phyloP scores from a whole-genome alignment of 345 rosid species.

The Carallia brachiata region DNA sequence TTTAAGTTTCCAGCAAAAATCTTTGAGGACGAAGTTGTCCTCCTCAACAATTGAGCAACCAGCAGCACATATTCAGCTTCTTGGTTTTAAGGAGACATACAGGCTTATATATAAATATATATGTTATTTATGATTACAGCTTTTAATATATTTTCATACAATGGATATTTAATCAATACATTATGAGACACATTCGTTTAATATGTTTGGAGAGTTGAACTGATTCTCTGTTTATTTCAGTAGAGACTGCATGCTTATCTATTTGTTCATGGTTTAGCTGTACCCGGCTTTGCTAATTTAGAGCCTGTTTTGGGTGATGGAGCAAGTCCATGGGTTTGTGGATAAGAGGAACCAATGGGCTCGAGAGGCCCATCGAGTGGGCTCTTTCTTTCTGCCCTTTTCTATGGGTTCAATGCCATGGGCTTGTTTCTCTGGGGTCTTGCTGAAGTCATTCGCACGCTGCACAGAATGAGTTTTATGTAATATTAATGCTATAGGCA shows the following conservation, averaged over 20 bases:
- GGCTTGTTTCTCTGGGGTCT: not conserved
- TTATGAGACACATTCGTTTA: slow-evolving; percentile 23
- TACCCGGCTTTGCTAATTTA: not conserved
- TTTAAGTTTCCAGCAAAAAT: slow-evolving; percentile 18
- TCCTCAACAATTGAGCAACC: not conserved
- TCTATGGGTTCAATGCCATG: too few relatives aligned
- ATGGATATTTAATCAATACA: slow-evolving; percentile 26
- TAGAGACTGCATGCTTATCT: not conserved
- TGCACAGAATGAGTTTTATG: not conserved
- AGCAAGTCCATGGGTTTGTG: not conserved
- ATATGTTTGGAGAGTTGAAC: slow-evolving; percentile 25
- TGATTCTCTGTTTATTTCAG: slow-evolving; percentile 23
- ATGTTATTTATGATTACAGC: slow-evolving; percentile 11
- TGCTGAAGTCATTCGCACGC: not conserved
- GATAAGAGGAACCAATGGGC: too few relatives aligned
- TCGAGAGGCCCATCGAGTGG: too few relatives aligned
- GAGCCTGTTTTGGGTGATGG: not conserved
- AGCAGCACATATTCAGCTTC: slow-evolving; percentile 10
- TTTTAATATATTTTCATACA: slow-evolving; percentile 7
- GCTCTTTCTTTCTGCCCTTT: too few relatives aligned
- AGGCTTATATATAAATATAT: slow-evolving; percentile 16
- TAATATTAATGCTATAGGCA: too few relatives aligned
- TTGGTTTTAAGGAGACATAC: slow-evolving; percentile 25
- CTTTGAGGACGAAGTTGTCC: not conserved
- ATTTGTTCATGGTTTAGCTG: not conserved